Evolutionary conservation across 495 filamentous ascomycete genomes (phyloP), one percentile per base, ranked within the genome.

Genomic region (Penicillium daleae): DNA sequence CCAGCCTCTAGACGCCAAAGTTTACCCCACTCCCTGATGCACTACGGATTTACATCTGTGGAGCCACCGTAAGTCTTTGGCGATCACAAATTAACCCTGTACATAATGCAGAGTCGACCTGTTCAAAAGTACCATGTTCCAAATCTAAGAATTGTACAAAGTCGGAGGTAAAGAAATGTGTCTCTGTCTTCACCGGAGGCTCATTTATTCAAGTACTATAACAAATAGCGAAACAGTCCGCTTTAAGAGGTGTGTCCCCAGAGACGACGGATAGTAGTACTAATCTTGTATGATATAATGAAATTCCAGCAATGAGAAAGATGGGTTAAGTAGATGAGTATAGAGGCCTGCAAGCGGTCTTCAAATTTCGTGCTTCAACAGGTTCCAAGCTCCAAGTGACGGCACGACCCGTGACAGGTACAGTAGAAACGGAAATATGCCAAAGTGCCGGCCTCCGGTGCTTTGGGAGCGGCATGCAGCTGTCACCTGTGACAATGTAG

Each of bases 381-480:
- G 21, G 46, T 19, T 29, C 3, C 13, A n/a, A 29, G 39, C 19
- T 50, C 5, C 4, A 27, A 27, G 31, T 22, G 6, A 46, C 49
- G 62, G 57, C 31, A 60, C 62, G 62, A 40, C 17, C 62, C 57
- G 57, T 9, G 40, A 26, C 32, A n/a, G 10, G 46, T 24, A 15
- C 4, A 26, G n/a, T n/a, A n/a, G n/a, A 12, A 26, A 13, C 21
- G 46, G 46, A 13, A 50, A 50, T 46, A 7, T 46, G 12, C 21
- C 46, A 26, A 9, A 29, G 15, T n/a, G 24, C 46, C 22, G 46
- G 1, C 4, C 13, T 26, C 15, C 24, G 46, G 31, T 54, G 19
- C 15, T 21, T 60, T 57, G 55, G 51, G 55, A 66, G 57, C 42
- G 49, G 44, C 62, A 42, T 66, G 60, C 65, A 68, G 60, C 49